Conservation (phyloP, 441 rosid species). For the Breynia disticha region DNA sequence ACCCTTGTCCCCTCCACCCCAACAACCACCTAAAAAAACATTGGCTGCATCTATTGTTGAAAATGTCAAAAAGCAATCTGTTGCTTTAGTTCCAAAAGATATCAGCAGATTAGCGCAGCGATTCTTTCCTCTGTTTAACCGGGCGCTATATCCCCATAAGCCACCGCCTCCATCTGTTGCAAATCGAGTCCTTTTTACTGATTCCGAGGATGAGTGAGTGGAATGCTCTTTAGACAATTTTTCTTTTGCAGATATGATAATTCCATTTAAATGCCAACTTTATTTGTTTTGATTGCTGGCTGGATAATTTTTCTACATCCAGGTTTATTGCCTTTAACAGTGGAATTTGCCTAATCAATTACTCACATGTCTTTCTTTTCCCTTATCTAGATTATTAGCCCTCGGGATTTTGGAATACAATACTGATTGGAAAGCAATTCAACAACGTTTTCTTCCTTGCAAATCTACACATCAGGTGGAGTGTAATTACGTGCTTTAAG, state of each 20-base stretch:
- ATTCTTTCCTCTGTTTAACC: slow-evolving; percentile 60
- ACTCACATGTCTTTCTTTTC: slow-evolving; percentile 10
- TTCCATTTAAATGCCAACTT: too few relatives aligned
- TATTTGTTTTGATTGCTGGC: too few relatives aligned
- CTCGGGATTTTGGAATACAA: slow-evolving; percentile 84
- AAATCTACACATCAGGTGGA: slow-evolving; percentile 91
- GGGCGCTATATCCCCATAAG: slow-evolving; percentile 77
- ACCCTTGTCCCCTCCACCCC: slow-evolving; percentile 31
- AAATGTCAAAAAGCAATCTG: slow-evolving; percentile 69
- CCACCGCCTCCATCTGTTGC: slow-evolving; percentile 73
- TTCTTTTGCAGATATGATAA: too few relatives aligned
- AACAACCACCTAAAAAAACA: slow-evolving; percentile 62
- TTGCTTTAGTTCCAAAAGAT: slow-evolving; percentile 85
- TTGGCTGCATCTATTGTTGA: slow-evolving; percentile 86
- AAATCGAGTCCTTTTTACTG: slow-evolving; percentile 87
- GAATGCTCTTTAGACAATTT: slow-evolving; percentile 7
- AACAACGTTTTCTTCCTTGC: slow-evolving; percentile 94
- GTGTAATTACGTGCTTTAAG: not conserved
- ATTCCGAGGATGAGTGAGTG: slow-evolving; percentile 94
- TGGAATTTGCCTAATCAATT: not conserved
- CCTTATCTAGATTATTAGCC: slow-evolving; percentile 67
- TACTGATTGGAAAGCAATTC: slow-evolving; percentile 94
- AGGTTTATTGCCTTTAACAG: not conserved
- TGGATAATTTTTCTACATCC: not conserved
- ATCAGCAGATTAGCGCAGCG: slow-evolving; percentile 66